Evolutionary conservation across 306 rosid species (phyloP).

Genomic region (Quercus robur): DNA sequence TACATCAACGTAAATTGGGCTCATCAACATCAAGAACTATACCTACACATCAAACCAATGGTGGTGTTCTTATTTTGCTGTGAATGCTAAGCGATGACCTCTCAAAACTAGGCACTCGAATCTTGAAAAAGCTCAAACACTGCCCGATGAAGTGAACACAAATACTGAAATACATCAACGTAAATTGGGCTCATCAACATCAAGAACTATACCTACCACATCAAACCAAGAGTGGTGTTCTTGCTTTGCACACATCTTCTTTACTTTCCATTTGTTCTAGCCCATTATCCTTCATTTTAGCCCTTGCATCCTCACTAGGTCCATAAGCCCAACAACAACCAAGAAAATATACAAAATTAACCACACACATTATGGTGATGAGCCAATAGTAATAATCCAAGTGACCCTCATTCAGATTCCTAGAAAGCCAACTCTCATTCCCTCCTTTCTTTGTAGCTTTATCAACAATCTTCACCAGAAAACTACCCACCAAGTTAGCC

Average conservation of each 20-base stretch:
- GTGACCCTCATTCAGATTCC: slow-evolving; percentile 13
- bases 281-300: neutral
- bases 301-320: neutral
- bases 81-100: no score
- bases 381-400: slow-evolving; percentile 39
- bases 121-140: no score
- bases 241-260: neutral
- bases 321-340: slow-evolving; percentile 34
- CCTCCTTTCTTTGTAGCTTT: neutral
- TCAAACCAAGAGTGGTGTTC: no score
- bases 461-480: slow-evolving; percentile 31
- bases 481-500: slow-evolving; percentile 19
- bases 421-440: slow-evolving; percentile 1
- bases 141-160: no score
- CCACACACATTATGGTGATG: slow-evolving; percentile 16
- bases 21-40: no score
- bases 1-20: no score
- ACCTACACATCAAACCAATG: no score
- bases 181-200: no score
- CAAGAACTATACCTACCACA: no score
- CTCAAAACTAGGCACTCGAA: no score
- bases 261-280: neutral
- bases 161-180: no score
- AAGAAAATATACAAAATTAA: slow-evolving; percentile 42
- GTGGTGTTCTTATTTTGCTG: no score